Evolutionary conservation across 768 basidiomycete species (phyloP).

Genomic region (Multifurca ochricompacta): DNA sequence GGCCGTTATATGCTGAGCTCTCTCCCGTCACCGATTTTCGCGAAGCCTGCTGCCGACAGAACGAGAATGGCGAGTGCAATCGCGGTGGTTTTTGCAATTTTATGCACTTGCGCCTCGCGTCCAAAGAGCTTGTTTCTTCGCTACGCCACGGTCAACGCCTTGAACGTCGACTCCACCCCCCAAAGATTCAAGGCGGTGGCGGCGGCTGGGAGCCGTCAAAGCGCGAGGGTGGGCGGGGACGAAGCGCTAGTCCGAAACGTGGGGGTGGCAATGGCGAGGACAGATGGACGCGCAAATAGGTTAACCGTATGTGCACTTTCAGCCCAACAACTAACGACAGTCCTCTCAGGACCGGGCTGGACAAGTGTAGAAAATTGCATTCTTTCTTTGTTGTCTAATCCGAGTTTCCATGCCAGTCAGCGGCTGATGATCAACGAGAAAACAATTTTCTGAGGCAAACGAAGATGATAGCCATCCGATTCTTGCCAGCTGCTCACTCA

Average conservation of each 20-base stretch:
- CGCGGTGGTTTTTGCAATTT: conserved; percentile 99
- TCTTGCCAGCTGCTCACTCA: no score
- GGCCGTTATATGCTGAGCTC: conserved; percentile 93
- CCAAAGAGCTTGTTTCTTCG: conserved; percentile 72
- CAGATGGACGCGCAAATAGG: conserved; percentile 38
- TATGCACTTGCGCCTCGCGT: conserved; percentile 90
- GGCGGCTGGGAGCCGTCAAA: conserved; percentile 82
- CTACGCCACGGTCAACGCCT: conserved; percentile 77
- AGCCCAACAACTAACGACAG: background rate
- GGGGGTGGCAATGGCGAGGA: conserved; percentile 65
- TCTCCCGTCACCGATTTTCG: conserved; percentile 98
- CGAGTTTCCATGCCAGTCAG: background rate
- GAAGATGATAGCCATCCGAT: background rate
- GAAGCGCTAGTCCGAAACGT: conserved; percentile 70
- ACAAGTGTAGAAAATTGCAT: no score
- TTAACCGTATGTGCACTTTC: background rate
- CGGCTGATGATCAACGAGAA: background rate
- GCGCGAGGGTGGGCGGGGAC: conserved; percentile 53
- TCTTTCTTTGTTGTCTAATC: background rate
- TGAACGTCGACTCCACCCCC: conserved; percentile 69
- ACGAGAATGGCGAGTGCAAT: conserved; percentile 97
- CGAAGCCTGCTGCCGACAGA: conserved; percentile 97
- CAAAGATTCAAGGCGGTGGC: conserved; percentile 52
- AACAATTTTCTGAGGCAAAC: background rate
- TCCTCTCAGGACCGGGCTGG: no score